A percentile compares a stretch with the other conserved stretches of the same genome.
Evolutionary conservation across 2,329 filamentous ascomycete genomes (phyloP).

Genomic region (Tolypocladium ovalisporum): DNA sequence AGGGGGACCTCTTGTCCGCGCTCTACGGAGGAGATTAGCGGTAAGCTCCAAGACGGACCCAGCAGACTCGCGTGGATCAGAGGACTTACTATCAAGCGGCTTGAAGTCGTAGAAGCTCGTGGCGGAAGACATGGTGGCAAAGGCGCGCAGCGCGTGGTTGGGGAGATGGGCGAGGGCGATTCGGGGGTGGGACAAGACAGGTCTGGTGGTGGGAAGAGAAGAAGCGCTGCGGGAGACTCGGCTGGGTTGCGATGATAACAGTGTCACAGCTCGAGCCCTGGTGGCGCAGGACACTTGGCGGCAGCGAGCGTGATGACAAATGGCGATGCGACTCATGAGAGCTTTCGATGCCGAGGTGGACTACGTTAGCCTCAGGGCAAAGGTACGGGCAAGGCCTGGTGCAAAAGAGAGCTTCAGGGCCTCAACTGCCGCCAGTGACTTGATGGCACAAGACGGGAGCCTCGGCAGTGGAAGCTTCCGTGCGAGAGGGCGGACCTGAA

Average conservation of each 20-base stretch:
- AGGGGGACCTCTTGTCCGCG: conserved; percentile 61
- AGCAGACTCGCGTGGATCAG: background rate
- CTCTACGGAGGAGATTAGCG: conserved; percentile 13
- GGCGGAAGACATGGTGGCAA: conserved; percentile 26
- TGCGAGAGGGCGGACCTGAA: too few relatives aligned
- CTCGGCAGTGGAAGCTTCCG: background rate
- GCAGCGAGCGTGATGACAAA: conserved; percentile 5
- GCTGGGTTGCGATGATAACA: conserved; percentile 2
- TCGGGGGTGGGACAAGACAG: background rate
- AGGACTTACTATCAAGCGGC: conserved; percentile 58
- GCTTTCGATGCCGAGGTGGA: background rate
- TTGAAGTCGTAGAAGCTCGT: conserved; percentile 70
- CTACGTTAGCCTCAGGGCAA: background rate
- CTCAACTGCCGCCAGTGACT: background rate
- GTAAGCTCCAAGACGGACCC: conserved; percentile 7
- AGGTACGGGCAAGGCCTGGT: background rate
- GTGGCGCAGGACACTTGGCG: background rate
- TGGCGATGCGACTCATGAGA: conserved; percentile 2
- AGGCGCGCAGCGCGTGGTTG: background rate
- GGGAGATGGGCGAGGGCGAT: background rate
- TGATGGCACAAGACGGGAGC: background rate
- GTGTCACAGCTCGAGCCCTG: background rate
- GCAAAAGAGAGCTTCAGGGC: background rate
- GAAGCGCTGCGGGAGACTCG: background rate
- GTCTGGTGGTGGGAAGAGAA: background rate